phyloP scores from a whole-genome alignment of 768 basidiomycete genomes.

The Tulasnella calospora region DNA sequence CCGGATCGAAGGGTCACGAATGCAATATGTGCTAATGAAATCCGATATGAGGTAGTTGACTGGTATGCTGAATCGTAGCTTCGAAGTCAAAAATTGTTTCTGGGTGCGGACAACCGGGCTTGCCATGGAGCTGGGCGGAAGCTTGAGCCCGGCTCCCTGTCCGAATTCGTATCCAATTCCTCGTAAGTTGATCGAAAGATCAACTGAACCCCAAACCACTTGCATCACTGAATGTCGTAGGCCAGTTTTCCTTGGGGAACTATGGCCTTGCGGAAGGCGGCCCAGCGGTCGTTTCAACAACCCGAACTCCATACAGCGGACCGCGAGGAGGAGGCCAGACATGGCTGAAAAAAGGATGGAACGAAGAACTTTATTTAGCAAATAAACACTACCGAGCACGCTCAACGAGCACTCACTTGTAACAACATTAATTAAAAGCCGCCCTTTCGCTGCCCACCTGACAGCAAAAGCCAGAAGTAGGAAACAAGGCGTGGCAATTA shows the following conservation, averaged over 20 bases:
- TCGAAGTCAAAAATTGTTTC: neutral
- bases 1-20: neutral
- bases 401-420: neutral
- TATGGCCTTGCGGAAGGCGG: neutral
- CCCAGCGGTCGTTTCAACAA: neutral
- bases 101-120: neutral
- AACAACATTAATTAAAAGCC: neutral
- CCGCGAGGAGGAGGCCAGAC: neutral
- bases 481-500: neutral
- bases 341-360: neutral
- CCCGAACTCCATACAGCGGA: conserved; percentile 11
- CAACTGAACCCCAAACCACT: neutral
- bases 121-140: neutral
- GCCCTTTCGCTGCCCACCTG: conserved; percentile 1
- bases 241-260: neutral
- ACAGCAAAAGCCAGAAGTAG: neutral
- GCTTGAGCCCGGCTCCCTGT: conserved; percentile 10
- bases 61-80: conserved; percentile 5
- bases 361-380: neutral
- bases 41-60: conserved; percentile 21
- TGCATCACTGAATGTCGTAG: neutral
- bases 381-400: neutral
- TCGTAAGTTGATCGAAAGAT: conserved; percentile 10
- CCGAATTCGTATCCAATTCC: conserved; percentile 25
- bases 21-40: neutral